phyloP scores from a whole-genome alignment of 371 early-diverging fungal genomes.

The Batkoa obscura region DNA sequence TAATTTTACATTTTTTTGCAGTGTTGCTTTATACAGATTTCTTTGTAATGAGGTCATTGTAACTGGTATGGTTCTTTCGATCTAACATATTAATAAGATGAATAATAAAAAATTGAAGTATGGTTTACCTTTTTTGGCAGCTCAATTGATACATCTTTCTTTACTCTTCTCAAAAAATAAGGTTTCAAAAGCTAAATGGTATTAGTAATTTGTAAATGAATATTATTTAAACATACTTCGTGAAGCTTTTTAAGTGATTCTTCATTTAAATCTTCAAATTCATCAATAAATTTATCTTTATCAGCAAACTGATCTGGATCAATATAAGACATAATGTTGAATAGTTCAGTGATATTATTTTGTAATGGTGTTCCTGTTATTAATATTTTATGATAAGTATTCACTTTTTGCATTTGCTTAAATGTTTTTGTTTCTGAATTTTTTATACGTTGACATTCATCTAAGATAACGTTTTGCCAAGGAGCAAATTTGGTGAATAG shows the following conservation, averaged over 20 bases:
- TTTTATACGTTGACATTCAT: slow-evolving; percentile 99
- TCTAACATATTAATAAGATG: not conserved
- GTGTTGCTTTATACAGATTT: no score
- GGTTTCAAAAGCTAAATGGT: not conserved
- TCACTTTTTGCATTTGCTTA: slow-evolving; percentile 71
- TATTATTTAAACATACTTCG: not conserved
- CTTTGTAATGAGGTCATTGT: no score
- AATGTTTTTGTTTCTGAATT: slow-evolving; percentile 93
- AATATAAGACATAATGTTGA: slow-evolving; percentile 97
- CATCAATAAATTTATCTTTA: slow-evolving; percentile 80
- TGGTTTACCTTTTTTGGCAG: slow-evolving; percentile 96
- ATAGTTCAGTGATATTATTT: slow-evolving; percentile 97
- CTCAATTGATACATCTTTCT: slow-evolving; percentile 13
- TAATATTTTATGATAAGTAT: slow-evolving; percentile 79
- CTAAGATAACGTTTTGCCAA: slow-evolving; percentile 93
- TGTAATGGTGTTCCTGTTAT: slow-evolving; percentile 98
- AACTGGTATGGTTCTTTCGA: slow-evolving; percentile 51
- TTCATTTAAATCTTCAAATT: slow-evolving; percentile 29
- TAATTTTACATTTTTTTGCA: no score
- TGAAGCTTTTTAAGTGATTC: slow-evolving; percentile 2
- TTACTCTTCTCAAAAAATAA: not conserved
- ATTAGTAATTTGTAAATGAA: not conserved
- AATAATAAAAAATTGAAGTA: slow-evolving; percentile 42
- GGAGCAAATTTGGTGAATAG: slow-evolving; percentile 57
- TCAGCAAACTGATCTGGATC: slow-evolving; percentile 89